Evolutionary conservation across 108 stramenopile genomes (phyloP).

Genomic region (Parmales sp.): DNA sequence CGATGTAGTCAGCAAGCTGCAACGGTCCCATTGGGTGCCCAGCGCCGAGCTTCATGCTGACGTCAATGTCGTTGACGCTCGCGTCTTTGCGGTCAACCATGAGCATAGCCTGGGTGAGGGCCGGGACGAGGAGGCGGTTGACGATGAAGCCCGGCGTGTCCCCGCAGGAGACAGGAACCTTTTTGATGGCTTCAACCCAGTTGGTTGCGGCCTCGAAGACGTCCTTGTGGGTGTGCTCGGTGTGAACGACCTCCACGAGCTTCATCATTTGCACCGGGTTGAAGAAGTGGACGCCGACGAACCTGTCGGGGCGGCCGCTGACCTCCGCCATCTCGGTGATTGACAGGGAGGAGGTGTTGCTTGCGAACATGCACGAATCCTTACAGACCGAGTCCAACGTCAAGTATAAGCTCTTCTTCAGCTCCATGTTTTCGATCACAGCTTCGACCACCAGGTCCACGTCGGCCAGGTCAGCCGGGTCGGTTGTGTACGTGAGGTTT

Average conservation of each 20-base stretch:
- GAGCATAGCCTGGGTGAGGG: slow-evolving; percentile 75
- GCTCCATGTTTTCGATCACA: slow-evolving; percentile 84
- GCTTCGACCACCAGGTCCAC: slow-evolving; percentile 88
- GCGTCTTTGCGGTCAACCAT: slow-evolving; percentile 93
- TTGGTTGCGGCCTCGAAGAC: slow-evolving; percentile 67
- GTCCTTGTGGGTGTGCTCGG: slow-evolving; percentile 64
- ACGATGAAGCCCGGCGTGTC: slow-evolving; percentile 99
- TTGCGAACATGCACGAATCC: slow-evolving; percentile 77
- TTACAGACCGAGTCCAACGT: slow-evolving; percentile 63
- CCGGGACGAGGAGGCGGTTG: slow-evolving; percentile 88
- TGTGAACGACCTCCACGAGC: slow-evolving; percentile 90
- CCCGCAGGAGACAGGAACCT: slow-evolving; percentile 74
- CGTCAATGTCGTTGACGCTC: slow-evolving; percentile 80
- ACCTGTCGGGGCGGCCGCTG: slow-evolving; percentile 75
- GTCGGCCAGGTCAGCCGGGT: slow-evolving; percentile 55
- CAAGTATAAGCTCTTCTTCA: slow-evolving; percentile 76
- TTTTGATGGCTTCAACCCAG: slow-evolving; percentile 76
- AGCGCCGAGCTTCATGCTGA: slow-evolving; percentile 91
- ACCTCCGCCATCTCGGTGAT: slow-evolving; percentile 83
- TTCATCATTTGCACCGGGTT: slow-evolving; percentile 97
- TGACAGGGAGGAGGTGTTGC: slow-evolving; percentile 81
- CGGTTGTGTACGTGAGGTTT: slow-evolving; percentile 70
- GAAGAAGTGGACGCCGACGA: slow-evolving; percentile 98
- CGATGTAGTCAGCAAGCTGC: slow-evolving; percentile 90
- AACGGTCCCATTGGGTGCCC: slow-evolving; percentile 98